Percentiles rank a stretch among this genome's conserved stretches.
Evolutionary conservation across 805 yeast genomes (phyloP).

Genomic region (Metschnikowia proteae): DNA sequence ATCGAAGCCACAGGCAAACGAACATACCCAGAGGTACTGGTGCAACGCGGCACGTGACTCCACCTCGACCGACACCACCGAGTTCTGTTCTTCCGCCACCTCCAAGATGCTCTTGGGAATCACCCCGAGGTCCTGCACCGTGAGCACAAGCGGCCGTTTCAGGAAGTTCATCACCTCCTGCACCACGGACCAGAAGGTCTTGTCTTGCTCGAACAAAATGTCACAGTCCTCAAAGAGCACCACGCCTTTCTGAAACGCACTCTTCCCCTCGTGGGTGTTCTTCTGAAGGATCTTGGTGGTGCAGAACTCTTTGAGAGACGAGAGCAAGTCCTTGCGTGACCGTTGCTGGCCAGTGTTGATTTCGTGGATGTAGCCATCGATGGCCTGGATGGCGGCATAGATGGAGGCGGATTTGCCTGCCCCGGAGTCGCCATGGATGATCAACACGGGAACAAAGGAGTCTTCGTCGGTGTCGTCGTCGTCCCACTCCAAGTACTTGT

Average conservation of each 20-base stretch:
- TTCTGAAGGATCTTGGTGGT: constrained; percentile 77
- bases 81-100: constrained; percentile 39
- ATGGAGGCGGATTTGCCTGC: constrained; percentile 76
- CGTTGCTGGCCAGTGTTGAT: constrained; percentile 72
- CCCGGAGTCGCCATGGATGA: constrained; percentile 68
- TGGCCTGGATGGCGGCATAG: constrained; percentile 58
- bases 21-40: constrained; percentile 41
- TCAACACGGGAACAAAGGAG: constrained; percentile 56
- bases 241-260: constrained; percentile 53
- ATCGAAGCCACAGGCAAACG: constrained; percentile 31
- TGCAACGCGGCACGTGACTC: constrained; percentile 15
- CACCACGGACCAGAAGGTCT: constrained; percentile 74
- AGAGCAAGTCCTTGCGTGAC: constrained; percentile 64
- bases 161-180: constrained; percentile 57
- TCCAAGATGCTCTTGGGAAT: constrained; percentile 50
- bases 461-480: constrained; percentile 32
- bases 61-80: constrained; percentile 32
- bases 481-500: constrained; percentile 17
- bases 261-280: constrained; percentile 15
- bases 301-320: constrained; percentile 68
- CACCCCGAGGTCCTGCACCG: constrained; percentile 49
- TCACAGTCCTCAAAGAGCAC: constrained; percentile 86
- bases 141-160: constrained; percentile 66
- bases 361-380: constrained; percentile 75
- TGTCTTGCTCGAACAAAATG: constrained; percentile 70